phyloP scores from a whole-genome alignment of 768 basidiomycete species.

The Tricholoma matsutake region DNA sequence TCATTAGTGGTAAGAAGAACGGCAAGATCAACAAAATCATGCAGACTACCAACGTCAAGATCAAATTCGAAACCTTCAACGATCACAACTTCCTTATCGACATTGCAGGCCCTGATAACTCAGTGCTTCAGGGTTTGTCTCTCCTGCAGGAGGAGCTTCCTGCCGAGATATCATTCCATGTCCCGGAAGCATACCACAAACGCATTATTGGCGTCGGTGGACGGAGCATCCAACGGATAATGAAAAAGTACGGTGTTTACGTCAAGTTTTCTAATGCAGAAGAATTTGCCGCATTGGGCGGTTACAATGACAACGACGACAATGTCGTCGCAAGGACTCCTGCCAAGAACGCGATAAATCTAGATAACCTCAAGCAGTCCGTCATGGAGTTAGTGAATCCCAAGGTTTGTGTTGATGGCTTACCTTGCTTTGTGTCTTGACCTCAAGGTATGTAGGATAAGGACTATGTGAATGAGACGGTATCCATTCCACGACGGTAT shows the following conservation, averaged over 20 bases:
- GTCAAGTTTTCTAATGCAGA: constrained; percentile 99
- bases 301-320: constrained; percentile 96
- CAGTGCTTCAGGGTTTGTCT: constrained; percentile 82
- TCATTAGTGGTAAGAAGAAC: constrained; percentile 99
- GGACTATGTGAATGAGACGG: constrained; percentile 91
- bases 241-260: constrained; percentile 99
- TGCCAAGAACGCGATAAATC: constrained; percentile 92
- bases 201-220: constrained; percentile 98
- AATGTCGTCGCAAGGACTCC: constrained; percentile 98
- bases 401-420: constrained; percentile 54
- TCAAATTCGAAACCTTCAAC: constrained; percentile 98
- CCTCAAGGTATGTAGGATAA: constrained; percentile 66
- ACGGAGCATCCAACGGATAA: constrained; percentile 96
- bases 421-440: not conserved
- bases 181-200: constrained; percentile 97
- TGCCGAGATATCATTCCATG: constrained; percentile 97
- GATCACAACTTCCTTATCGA: constrained; percentile 95
- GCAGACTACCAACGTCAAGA: constrained; percentile 95
- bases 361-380: constrained; percentile 92
- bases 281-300: constrained; percentile 91
- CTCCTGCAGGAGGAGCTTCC: constrained; percentile 97
- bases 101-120: constrained; percentile 80
- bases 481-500: constrained; percentile 91
- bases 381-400: constrained; percentile 98
- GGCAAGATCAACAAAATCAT: constrained; percentile 99